Base-by-base conservation (phyloP, 345 rosid species). In the Leavenworthia alabamica region DNA sequence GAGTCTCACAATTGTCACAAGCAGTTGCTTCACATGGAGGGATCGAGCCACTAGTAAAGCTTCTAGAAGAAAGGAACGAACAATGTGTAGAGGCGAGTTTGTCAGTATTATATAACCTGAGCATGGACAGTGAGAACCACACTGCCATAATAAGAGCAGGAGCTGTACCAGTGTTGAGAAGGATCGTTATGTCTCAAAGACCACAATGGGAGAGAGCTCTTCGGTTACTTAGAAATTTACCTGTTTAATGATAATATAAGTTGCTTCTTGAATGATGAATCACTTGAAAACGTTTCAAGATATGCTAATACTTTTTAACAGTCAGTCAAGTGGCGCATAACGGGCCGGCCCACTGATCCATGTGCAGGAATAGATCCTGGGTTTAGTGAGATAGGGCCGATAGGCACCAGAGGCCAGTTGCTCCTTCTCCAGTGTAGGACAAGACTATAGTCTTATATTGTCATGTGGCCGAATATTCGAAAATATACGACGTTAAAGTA, bases 121-220 rank as follows among this genome's bases (percentile, higher is more conserved):
- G 96, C 78, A 88, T 86, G 95, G 86, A 91, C 73, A 57, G 71
- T 1, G 98, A 88, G 77, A 91, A 91, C 66, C 96, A 88, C 40
- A 26, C 79, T 0, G 83, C 85, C 2, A 86, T 91, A 47, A 47
- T 83, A 4, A 85, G 92, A 68, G 85, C 92, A 0, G 89, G 95
- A 54, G 96, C 95, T 15, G 89, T 80, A 20, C 85, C 96, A 27
- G 79, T 63, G 12, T 55, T 91, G 73, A 78, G 86, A 68, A 84
- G 84, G 69, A 88, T 91, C 69, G 77, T 91, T 51, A 62, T 79
- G 39, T 75, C 87, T 6, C 73, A 86, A 31, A 75, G 83, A 56
- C 81, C 90, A 4, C 86, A 84, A n/a, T 91, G 96, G 96, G 41
- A 74, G 23, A 72, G 35, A 64, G 98, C 98, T 8, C 78, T 91